A percentile compares a stretch with the other conserved stretches of the same genome.
phyloP scores from a whole-genome alignment of 1,139 yeast genomes.

The Debaryomyces singareniensis region DNA sequence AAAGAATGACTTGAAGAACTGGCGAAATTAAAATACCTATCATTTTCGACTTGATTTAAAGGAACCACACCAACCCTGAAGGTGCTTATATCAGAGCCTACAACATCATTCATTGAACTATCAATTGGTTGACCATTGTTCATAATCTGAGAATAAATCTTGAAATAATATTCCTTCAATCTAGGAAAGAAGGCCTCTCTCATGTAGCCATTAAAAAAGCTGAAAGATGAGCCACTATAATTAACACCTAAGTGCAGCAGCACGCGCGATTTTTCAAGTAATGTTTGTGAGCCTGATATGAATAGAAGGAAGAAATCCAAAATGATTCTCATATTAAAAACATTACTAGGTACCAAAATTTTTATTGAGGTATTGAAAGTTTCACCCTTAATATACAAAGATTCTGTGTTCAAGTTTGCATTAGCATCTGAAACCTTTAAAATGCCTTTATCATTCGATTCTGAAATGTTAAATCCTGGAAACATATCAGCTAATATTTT shows the following conservation, averaged over 20 bases:
- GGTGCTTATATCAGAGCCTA: background rate
- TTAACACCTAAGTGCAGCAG: slow-evolving; percentile 6
- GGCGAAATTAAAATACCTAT: slow-evolving; percentile 1
- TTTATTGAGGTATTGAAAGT: slow-evolving; percentile 51
- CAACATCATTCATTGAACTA: background rate
- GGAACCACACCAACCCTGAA: slow-evolving; percentile 12
- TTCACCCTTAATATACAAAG: slow-evolving; percentile 58
- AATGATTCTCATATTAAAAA: slow-evolving; percentile 78
- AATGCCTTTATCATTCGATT: slow-evolving; percentile 10
- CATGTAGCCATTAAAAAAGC: slow-evolving; percentile 64
- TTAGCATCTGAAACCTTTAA: slow-evolving; percentile 3
- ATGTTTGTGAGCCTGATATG: slow-evolving; percentile 40
- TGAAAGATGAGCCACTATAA: slow-evolving; percentile 22
- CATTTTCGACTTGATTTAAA: slow-evolving; percentile 4
- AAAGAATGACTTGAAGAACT: slow-evolving; percentile 5
- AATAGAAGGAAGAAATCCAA: slow-evolving; percentile 56
- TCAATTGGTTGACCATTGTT: slow-evolving; percentile 13
- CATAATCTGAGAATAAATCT: slow-evolving; percentile 23
- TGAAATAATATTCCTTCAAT: slow-evolving; percentile 49
- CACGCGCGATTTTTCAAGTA: slow-evolving; percentile 15
- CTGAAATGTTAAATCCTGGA: slow-evolving; percentile 49
- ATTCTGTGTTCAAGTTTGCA: slow-evolving; percentile 10
- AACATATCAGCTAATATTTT: slow-evolving; percentile 50
- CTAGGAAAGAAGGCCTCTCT: slow-evolving; percentile 56
- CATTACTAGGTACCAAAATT: slow-evolving; percentile 63